Conservation (phyloP, 805 yeast genomes). For the Debaryomyces castellii region DNA sequence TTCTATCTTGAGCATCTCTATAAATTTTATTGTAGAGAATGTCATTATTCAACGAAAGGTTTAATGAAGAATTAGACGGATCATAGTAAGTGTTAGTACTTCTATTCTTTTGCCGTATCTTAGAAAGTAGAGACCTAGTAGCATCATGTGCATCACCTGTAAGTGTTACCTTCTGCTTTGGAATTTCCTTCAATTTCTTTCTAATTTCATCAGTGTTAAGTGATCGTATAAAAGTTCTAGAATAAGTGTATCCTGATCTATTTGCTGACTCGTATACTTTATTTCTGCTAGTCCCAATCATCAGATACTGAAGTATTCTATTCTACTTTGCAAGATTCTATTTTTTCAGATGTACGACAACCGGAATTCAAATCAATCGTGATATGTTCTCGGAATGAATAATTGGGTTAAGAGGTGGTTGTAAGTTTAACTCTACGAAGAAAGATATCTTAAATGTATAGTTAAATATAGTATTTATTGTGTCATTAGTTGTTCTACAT, state of each 20-base stretch:
- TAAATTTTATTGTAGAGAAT: conserved; percentile 17
- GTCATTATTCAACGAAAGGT: conserved; percentile 18
- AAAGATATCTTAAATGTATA: too few relatives aligned
- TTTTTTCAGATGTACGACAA: not conserved
- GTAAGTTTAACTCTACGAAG: too few relatives aligned
- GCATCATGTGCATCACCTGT: conserved; percentile 1
- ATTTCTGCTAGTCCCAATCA: not conserved
- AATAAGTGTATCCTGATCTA: not conserved
- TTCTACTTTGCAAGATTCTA: not conserved
- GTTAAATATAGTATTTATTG: not conserved
- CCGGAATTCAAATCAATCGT: not conserved
- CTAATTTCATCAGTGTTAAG: not conserved
- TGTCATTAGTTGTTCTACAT: not conserved
- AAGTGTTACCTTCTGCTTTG: not conserved
- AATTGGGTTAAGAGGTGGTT: too few relatives aligned
- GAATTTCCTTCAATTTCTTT: not conserved
- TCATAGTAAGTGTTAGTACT: conserved; percentile 11
- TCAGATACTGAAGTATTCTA: not conserved
- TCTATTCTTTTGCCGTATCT: conserved; percentile 3
- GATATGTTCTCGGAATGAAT: not conserved
- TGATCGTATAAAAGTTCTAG: not conserved
- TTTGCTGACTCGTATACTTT: not conserved
- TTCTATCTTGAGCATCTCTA: conserved; percentile 15
- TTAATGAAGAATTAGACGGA: conserved; percentile 21
- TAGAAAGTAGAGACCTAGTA: conserved; percentile 2